Evolutionary conservation across 2,329 filamentous ascomycete genomes (phyloP).

Genomic region (Aspergillus eucalypticola): DNA sequence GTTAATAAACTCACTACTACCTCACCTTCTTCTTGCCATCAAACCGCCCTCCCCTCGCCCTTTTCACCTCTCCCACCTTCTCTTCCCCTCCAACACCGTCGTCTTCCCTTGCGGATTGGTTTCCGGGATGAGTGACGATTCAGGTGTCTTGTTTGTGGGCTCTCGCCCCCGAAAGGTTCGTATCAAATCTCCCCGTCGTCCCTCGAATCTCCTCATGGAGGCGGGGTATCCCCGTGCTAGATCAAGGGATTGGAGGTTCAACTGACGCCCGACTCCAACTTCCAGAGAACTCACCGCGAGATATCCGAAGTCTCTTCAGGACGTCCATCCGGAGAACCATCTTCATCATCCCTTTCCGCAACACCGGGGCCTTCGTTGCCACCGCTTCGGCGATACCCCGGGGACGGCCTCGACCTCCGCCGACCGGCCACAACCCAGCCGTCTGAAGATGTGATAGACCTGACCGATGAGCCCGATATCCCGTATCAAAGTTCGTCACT

Average conservation of each 20-base stretch:
- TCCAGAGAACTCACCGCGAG: slow-evolving; percentile 37
- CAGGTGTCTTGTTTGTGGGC: slow-evolving; percentile 39
- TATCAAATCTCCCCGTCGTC: slow-evolving; percentile 7
- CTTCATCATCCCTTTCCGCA: slow-evolving; percentile 21
- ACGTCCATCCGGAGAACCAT: slow-evolving; percentile 30
- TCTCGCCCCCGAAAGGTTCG: slow-evolving; percentile 43
- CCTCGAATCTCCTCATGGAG: slow-evolving; percentile 7
- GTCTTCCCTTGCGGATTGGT: not conserved
- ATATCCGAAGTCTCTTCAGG: slow-evolving; percentile 36
- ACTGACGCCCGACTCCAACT: slow-evolving; percentile 22
- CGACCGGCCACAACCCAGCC: slow-evolving; percentile 49
- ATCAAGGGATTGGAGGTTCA: slow-evolving; percentile 5
- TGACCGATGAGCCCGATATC: slow-evolving; percentile 49
- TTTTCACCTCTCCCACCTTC: slow-evolving; percentile 8
- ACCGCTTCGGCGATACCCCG: slow-evolving; percentile 41
- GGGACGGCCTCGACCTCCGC: slow-evolving; percentile 59
- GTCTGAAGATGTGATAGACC: slow-evolving; percentile 45
- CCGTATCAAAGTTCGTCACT: slow-evolving; percentile 14
- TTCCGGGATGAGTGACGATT: slow-evolving; percentile 37
- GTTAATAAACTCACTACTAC: slow-evolving; percentile 11
- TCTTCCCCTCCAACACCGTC: not conserved
- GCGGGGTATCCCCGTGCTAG: slow-evolving; percentile 24
- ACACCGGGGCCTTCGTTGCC: slow-evolving; percentile 32
- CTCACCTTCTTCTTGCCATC: slow-evolving; percentile 7
- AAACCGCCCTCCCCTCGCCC: slow-evolving; percentile 10